Percentiles rank a stretch among this genome's conserved stretches.
phyloP scores from a whole-genome alignment of 202 grass and related monocot genomes.

The Brachypodium distachyon region DNA sequence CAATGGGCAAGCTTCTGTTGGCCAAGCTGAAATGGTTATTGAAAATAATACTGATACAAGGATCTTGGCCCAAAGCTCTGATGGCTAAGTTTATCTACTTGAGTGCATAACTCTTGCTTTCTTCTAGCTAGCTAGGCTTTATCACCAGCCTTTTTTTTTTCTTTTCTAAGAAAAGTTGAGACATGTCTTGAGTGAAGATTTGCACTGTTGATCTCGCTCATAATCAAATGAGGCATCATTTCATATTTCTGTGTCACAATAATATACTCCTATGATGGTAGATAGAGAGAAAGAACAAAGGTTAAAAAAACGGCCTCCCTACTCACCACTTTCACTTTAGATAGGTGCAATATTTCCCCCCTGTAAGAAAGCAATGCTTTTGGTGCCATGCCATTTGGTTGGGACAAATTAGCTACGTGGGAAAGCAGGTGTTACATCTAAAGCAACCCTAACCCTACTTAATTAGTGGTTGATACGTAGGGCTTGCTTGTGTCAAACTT shows the following conservation, averaged over 20 bases:
- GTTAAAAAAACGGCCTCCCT: background rate
- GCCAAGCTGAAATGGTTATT: background rate
- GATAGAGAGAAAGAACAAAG: background rate
- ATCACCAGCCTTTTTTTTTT: background rate
- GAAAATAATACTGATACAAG: background rate
- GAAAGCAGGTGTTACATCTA: background rate
- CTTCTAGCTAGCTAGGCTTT: background rate
- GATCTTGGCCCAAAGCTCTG: background rate
- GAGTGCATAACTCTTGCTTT: background rate
- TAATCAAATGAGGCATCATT: slow-evolving; percentile 10
- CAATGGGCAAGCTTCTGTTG: too few species aligned
- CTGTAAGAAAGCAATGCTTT: slow-evolving; percentile 8
- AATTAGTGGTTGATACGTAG: background rate
- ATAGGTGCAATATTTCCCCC: background rate
- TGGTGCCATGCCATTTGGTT: background rate
- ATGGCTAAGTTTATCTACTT: background rate
- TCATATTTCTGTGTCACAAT: background rate
- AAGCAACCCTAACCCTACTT: background rate
- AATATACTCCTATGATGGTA: background rate
- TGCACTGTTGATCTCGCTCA: background rate
- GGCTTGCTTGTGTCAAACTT: background rate
- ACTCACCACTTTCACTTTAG: background rate
- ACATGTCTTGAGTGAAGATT: background rate
- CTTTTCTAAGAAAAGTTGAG: background rate
- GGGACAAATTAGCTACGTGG: background rate